A percentile compares a stretch with the other conserved stretches of the same genome.
Evolutionary conservation across 805 yeast genomes (phyloP).

Genomic region (Ogataea haglerorum): DNA sequence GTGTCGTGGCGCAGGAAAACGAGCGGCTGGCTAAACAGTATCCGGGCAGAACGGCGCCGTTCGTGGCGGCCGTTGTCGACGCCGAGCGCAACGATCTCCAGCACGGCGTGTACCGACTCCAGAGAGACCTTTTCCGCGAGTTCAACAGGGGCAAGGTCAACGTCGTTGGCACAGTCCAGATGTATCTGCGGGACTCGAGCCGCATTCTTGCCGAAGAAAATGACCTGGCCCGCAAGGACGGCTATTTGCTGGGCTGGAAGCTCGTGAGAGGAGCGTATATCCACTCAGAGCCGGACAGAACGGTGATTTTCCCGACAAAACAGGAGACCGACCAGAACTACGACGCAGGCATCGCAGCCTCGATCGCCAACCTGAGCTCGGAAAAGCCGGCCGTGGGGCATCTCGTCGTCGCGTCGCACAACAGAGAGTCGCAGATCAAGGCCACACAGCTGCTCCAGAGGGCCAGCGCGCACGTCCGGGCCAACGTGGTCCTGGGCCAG

Average conservation of each 20-base stretch:
- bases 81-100: conserved; percentile 90
- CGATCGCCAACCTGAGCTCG: conserved; percentile 56
- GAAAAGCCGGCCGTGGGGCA: conserved; percentile 53
- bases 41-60: conserved; percentile 68
- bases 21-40: conserved; percentile 42
- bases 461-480: conserved; percentile 32
- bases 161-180: conserved; percentile 88
- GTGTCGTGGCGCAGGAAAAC: conserved; percentile 54
- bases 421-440: conserved; percentile 68
- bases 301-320: conserved; percentile 72
- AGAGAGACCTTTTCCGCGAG: conserved; percentile 70
- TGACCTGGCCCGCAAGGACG: conserved; percentile 53
- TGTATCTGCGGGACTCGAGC: conserved; percentile 76
- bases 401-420: conserved; percentile 89
- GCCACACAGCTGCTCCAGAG: conserved; percentile 56
- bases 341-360: conserved; percentile 61
- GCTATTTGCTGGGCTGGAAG: conserved; percentile 79
- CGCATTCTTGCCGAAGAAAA: conserved; percentile 61
- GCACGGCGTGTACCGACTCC: conserved; percentile 87
- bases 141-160: conserved; percentile 67
- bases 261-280: conserved; percentile 95
- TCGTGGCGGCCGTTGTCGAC: conserved; percentile 76
- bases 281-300: conserved; percentile 78
- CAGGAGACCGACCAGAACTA: conserved; percentile 76
- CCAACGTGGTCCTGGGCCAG: conserved; percentile 83